These are phyloP conservation scores for Rehmannia glutinosa DNA, from an alignment of 257 asterid species.

Conservation along the genomic window DNA sequence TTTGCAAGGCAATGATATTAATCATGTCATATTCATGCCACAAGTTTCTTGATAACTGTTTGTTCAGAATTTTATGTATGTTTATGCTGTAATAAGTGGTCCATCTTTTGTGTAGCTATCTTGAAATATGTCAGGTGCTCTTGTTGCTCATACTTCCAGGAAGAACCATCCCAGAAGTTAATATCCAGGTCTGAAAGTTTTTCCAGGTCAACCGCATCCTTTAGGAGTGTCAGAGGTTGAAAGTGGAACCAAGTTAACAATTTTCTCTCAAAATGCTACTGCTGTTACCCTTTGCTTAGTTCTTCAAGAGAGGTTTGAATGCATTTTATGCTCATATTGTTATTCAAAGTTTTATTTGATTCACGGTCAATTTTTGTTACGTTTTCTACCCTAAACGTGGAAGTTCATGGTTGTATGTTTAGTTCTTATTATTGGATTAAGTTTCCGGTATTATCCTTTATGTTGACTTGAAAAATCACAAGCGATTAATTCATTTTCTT, in stretches of 20 bases:
- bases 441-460: background rate
- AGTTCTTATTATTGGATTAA: background rate
- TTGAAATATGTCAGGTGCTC: background rate
- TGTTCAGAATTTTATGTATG: background rate
- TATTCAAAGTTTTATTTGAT: slow-evolving; percentile 8
- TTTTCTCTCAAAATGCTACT: slow-evolving; percentile 87
- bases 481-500: background rate
- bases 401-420: background rate
- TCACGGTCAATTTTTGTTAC: background rate
- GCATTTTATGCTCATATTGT: slow-evolving; percentile 7
- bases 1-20: background rate
- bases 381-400: background rate
- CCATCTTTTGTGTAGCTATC: background rate
- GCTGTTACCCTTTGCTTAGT: slow-evolving; percentile 73
- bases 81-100: background rate
- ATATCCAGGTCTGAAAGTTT: slow-evolving; percentile 37
- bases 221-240: slow-evolving; percentile 83
- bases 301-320: slow-evolving; percentile 62
- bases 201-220: slow-evolving; percentile 83
- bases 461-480: background rate
- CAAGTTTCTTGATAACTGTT: background rate
- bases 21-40: background rate
- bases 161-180: slow-evolving; percentile 41
- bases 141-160: slow-evolving; percentile 41
- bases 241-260: slow-evolving; percentile 79